Conservation (phyloP, 2,329 filamentous ascomycete genomes). For the Colletotrichum eleusines region DNA sequence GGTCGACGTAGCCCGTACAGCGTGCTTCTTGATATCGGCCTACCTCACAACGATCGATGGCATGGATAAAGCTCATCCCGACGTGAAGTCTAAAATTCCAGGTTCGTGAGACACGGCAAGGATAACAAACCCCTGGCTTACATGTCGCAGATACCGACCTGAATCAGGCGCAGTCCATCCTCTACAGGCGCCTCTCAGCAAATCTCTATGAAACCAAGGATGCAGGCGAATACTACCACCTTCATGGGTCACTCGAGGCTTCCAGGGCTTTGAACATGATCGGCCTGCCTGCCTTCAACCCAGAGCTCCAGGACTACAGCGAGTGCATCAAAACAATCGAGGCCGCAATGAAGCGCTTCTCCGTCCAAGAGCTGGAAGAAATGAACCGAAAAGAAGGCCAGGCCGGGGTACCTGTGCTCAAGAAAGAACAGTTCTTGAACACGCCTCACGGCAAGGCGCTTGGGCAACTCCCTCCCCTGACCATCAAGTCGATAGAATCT, state of each 20-base stretch:
- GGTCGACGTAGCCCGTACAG: conserved; percentile 65
- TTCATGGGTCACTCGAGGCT: conserved; percentile 76
- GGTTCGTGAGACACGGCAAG: conserved; percentile 14
- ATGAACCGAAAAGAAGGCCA: conserved; percentile 64
- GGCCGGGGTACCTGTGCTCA: conserved; percentile 67
- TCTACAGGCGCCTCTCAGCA: conserved; percentile 74
- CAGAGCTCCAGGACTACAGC: conserved; percentile 67
- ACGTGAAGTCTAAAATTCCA: conserved; percentile 53
- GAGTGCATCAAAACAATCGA: conserved; percentile 68
- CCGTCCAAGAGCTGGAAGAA: conserved; percentile 62
- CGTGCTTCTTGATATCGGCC: conserved; percentile 69
- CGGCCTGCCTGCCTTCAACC: conserved; percentile 69
- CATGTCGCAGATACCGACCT: conserved; percentile 70
- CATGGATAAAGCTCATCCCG: conserved; percentile 60
- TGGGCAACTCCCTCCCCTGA: conserved; percentile 52
- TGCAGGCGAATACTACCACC: conserved; percentile 72
- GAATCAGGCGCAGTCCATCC: conserved; percentile 71
- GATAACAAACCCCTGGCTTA: conserved; percentile 11
- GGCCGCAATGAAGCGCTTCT: conserved; percentile 62
- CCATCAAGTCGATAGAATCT: conserved; percentile 58
- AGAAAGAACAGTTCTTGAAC: conserved; percentile 64
- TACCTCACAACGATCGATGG: conserved; percentile 68
- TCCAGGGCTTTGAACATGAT: conserved; percentile 74
- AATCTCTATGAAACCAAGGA: conserved; percentile 74
- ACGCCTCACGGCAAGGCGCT: conserved; percentile 61